A percentile compares a stretch with the other conserved stretches of the same genome.
phyloP scores from a whole-genome alignment of 2,329 filamentous ascomycete genomes.

The Diaporthe batatas region DNA sequence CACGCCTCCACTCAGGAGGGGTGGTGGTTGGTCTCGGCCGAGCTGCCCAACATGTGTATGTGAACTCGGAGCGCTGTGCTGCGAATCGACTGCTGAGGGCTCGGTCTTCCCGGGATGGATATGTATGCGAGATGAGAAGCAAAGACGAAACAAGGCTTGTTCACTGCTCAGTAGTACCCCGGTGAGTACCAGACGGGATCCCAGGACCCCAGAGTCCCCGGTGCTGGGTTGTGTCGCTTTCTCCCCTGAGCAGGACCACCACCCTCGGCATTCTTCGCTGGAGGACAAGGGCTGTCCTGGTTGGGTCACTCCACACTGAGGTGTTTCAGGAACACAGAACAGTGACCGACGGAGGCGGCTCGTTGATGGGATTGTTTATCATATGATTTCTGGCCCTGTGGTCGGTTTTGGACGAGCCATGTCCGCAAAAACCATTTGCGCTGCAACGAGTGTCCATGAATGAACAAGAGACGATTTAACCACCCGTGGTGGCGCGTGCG shows the following conservation, averaged over 20 bases:
- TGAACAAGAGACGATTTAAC: not conserved
- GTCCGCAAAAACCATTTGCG: not conserved
- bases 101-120: not conserved
- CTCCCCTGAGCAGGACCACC: not conserved
- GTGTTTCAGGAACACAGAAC: slow-evolving; percentile 17
- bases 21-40: not conserved
- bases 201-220: not conserved
- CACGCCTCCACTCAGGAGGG: too few relatives aligned
- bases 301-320: not conserved
- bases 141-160: slow-evolving; percentile 15
- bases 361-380: not conserved
- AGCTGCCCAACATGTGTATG: too few relatives aligned
- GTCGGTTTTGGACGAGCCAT: not conserved
- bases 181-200: not conserved
- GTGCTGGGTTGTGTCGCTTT: not conserved
- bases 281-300: slow-evolving; percentile 6
- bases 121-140: not conserved
- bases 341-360: slow-evolving; percentile 15
- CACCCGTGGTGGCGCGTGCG: not conserved
- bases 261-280: not conserved
- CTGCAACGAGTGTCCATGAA: not conserved
- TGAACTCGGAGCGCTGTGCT: too few relatives aligned
- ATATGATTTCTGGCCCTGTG: not conserved
- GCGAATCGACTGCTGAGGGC: too few relatives aligned
- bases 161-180: not conserved